phyloP scores from a whole-genome alignment of 331 rosid species.

The Acacia pycnantha region DNA sequence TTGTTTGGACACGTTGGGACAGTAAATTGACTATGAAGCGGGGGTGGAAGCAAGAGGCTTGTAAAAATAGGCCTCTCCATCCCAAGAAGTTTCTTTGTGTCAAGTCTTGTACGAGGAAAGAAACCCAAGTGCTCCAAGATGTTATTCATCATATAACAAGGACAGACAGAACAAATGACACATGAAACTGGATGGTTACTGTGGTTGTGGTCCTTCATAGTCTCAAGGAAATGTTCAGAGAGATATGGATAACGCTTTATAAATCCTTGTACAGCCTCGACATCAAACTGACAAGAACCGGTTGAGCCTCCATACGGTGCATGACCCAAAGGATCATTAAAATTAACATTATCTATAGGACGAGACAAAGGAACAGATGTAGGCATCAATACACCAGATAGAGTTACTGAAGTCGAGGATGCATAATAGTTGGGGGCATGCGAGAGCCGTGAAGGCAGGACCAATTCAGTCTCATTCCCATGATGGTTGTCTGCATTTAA shows the following conservation, averaged over 20 bases:
- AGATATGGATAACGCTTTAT: slow-evolving; percentile 19
- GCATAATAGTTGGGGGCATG: neutral
- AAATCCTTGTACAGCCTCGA: slow-evolving; percentile 3
- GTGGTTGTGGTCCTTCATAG: neutral
- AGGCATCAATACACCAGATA: neutral
- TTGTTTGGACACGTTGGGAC: neutral
- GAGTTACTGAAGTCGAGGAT: neutral
- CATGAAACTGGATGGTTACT: neutral
- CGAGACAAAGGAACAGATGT: neutral
- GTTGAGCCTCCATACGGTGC: neutral
- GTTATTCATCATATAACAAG: neutral
- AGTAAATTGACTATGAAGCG: neutral
- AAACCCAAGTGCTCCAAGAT: neutral
- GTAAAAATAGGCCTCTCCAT: neutral
- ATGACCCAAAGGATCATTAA: neutral
- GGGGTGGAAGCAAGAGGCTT: slow-evolving; percentile 8
- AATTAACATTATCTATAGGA: neutral
- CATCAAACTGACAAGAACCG: slow-evolving; percentile 23
- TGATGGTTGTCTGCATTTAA: slow-evolving; percentile 9
- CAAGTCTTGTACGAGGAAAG: neutral
- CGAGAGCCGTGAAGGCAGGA: neutral
- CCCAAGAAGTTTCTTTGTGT: neutral
- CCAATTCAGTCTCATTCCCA: neutral
- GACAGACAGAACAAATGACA: neutral
- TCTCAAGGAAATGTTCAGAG: slow-evolving; percentile 15